Evolutionary conservation across 2,329 filamentous ascomycete species (phyloP).

Genomic region (Apiospora malaysiana): DNA sequence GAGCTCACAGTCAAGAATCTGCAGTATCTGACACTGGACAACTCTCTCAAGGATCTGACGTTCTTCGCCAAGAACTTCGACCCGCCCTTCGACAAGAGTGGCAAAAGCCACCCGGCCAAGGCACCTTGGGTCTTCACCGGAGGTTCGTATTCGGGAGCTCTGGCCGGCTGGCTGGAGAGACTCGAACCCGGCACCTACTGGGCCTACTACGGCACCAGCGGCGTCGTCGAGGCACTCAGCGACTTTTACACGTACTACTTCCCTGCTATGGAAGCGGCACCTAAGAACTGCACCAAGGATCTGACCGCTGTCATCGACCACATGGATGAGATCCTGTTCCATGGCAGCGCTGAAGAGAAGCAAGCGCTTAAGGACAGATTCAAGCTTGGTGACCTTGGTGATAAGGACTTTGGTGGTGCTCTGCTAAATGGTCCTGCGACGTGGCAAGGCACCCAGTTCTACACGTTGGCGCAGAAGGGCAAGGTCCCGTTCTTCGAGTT

Average conservation of each 20-base stretch:
- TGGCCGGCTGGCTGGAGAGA: conserved; percentile 58
- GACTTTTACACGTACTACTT: conserved; percentile 63
- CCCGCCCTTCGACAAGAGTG: conserved; percentile 55
- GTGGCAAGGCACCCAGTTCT: conserved; percentile 62
- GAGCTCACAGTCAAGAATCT: conserved; percentile 45
- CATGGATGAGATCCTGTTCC: conserved; percentile 52
- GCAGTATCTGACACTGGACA: conserved; percentile 47
- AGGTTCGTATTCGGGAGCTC: conserved; percentile 61
- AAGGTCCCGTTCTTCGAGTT: conserved; percentile 55
- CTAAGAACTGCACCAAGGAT: conserved; percentile 61
- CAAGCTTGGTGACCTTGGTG: conserved; percentile 50
- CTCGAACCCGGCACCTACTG: conserved; percentile 62
- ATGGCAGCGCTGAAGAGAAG: conserved; percentile 46
- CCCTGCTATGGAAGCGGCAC: conserved; percentile 59
- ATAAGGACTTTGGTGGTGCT: conserved; percentile 54
- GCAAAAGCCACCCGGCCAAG: conserved; percentile 51
- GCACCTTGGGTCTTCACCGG: conserved; percentile 62
- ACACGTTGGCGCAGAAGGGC: conserved; percentile 47
- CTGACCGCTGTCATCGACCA: conserved; percentile 56
- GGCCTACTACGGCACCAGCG: conserved; percentile 63
- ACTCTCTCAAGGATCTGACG: conserved; percentile 47
- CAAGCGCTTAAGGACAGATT: conserved; percentile 56
- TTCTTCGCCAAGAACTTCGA: conserved; percentile 50
- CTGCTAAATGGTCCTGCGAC: conserved; percentile 61
- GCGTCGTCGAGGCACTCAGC: conserved; percentile 57